phyloP scores from a whole-genome alignment of 768 basidiomycete species.

The Bullera alba region DNA sequence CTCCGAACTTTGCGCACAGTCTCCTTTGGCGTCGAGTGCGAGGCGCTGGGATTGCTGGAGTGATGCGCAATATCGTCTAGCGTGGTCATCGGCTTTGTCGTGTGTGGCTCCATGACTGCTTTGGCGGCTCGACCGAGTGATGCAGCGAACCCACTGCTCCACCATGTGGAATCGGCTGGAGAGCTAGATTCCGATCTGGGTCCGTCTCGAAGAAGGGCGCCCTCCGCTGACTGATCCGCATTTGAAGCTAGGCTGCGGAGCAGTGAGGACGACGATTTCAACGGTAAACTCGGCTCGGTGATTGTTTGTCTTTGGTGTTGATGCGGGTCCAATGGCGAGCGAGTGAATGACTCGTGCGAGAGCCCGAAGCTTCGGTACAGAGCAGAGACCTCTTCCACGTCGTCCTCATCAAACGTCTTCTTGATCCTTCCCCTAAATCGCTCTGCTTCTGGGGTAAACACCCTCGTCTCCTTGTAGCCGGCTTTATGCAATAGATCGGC shows the following conservation, averaged over 20 bases:
- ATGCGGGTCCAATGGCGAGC: not conserved
- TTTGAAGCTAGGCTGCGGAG: constrained; percentile 18
- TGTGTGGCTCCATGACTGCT: constrained; percentile 14
- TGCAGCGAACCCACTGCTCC: constrained; percentile 6
- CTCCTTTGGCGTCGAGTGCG: too few relatives aligned
- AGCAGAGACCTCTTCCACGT: constrained; percentile 19
- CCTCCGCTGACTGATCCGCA: not conserved
- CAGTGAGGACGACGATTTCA: constrained; percentile 28
- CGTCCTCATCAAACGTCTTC: constrained; percentile 27
- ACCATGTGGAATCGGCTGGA: constrained; percentile 29
- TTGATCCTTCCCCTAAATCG: constrained; percentile 16
- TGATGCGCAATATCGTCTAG: constrained; percentile 2
- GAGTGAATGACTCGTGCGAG: too few relatives aligned
- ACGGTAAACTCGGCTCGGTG: constrained; percentile 28
- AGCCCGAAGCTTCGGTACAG: constrained; percentile 26
- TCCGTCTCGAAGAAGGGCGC: not conserved
- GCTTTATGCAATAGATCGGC: constrained; percentile 80
- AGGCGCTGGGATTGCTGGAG: too few relatives aligned
- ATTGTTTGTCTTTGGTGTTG: constrained; percentile 21
- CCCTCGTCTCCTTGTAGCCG: constrained; percentile 84
- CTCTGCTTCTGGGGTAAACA: constrained; percentile 78
- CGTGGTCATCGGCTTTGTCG: constrained; percentile 8
- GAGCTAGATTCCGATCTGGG: not conserved
- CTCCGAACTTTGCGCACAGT: constrained; percentile 28
- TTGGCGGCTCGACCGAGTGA: constrained; percentile 15